Evolutionary conservation across 176 grass and related monocot genomes (phyloP).

Genomic region (Phyllostachys edulis): DNA sequence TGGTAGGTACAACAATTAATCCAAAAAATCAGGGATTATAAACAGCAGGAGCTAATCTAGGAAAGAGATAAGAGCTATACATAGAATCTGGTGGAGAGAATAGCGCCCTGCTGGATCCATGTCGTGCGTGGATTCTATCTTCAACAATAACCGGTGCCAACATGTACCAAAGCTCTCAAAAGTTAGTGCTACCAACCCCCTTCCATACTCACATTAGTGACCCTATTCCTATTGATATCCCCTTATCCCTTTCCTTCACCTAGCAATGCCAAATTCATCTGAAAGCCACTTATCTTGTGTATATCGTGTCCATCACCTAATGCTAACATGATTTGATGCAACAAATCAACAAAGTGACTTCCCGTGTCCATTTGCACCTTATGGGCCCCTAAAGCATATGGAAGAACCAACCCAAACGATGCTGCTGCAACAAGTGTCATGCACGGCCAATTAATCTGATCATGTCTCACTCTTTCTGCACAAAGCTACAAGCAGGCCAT

Average conservation of each 20-base stretch:
- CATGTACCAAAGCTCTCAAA: not conserved
- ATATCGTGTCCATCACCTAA: constrained; percentile 1
- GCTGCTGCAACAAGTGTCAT: constrained; percentile 23
- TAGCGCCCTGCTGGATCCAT: too few species aligned
- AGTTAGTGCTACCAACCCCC: constrained; percentile 1
- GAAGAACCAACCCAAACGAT: constrained; percentile 14
- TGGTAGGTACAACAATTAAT: too few species aligned
- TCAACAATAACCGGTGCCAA: not conserved
- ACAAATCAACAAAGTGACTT: constrained; percentile 9
- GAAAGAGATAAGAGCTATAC: too few species aligned
- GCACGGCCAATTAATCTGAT: not conserved
- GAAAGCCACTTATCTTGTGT: constrained; percentile 19
- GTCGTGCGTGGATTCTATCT: too few species aligned
- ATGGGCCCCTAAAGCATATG: not conserved
- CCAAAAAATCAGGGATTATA: too few species aligned
- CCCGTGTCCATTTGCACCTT: constrained; percentile 11
- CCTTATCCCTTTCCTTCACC: constrained; percentile 8
- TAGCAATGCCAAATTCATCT: constrained; percentile 33
- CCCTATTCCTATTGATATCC: not conserved
- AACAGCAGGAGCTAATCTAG: too few species aligned
- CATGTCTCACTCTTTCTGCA: not conserved
- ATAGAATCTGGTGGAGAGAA: too few species aligned
- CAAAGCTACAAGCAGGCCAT: constrained; percentile 18
- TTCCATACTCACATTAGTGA: not conserved
- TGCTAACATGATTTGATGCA: constrained; percentile 17